Percentiles rank a stretch among this genome's conserved stretches.
Evolutionary conservation across 192 early-diverging fungal genomes (phyloP).

Genomic region (Oehlia diaphana): DNA sequence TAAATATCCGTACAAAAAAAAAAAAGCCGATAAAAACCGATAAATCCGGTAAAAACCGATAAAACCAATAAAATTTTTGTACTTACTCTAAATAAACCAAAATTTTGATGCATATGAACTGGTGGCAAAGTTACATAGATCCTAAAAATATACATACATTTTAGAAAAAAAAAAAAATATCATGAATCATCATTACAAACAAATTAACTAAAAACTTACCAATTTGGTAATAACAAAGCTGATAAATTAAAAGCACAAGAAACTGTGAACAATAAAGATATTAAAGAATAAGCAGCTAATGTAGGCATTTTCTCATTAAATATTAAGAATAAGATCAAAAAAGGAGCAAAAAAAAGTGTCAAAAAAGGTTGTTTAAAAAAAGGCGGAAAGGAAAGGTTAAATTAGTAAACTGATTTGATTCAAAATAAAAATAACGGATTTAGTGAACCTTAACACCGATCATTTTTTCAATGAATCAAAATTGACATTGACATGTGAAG

Average conservation of each 20-base stretch:
- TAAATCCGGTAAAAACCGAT: no score
- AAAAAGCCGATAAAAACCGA: not conserved
- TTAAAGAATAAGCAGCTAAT: not conserved
- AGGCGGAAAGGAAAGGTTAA: no score
- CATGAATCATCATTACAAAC: not conserved
- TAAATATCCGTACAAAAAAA: not conserved
- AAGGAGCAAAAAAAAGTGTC: no score
- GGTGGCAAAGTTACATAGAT: no score
- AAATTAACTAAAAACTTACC: not conserved
- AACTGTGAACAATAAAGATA: constrained; percentile 5
- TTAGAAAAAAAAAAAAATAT: not conserved
- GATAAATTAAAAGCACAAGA: not conserved
- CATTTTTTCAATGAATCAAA: no score
- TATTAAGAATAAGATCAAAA: no score
- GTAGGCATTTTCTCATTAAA: not conserved
- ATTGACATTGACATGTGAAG: no score
- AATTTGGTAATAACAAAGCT: constrained; percentile 7
- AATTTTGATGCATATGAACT: not conserved
- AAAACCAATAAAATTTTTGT: not conserved
- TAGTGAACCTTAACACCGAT: no score
- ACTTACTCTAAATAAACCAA: constrained; percentile 2
- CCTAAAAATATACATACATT: not conserved
- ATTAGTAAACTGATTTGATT: no score
- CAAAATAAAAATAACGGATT: no score
- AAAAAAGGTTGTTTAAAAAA: no score